Conservation (phyloP, 306 rosid species). For the Prunus mira region DNA sequence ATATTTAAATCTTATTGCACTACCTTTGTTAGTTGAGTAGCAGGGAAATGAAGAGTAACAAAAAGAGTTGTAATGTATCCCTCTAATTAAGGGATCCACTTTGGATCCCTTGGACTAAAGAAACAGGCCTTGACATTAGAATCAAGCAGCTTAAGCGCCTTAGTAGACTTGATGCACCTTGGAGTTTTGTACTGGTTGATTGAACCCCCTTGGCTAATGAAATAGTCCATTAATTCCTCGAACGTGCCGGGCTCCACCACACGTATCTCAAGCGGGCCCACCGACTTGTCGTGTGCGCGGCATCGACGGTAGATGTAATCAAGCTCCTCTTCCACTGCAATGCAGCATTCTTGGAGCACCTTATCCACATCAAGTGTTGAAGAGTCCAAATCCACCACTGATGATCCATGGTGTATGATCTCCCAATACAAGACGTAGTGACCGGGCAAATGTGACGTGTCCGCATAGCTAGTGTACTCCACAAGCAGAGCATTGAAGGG, state of each 20-base stretch:
- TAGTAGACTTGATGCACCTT: slow-evolving; percentile 67
- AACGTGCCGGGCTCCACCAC: slow-evolving; percentile 82
- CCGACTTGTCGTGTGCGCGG: slow-evolving; percentile 55
- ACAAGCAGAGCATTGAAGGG: slow-evolving; percentile 59
- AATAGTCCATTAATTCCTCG: slow-evolving; percentile 75
- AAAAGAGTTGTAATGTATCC: not conserved
- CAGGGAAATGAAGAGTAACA: not conserved
- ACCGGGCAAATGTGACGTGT: slow-evolving; percentile 64
- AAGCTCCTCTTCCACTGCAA: slow-evolving; percentile 69
- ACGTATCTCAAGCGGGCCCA: slow-evolving; percentile 83
- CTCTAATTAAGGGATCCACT: slow-evolving; percentile 42
- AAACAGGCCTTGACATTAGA: slow-evolving; percentile 54
- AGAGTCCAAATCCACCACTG: not conserved
- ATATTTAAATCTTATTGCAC: not conserved
- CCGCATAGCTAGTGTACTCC: slow-evolving; percentile 83
- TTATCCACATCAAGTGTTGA: slow-evolving; percentile 22
- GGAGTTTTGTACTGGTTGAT: slow-evolving; percentile 95
- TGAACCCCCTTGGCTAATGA: slow-evolving; percentile 69
- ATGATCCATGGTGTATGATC: slow-evolving; percentile 34
- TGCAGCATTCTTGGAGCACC: slow-evolving; percentile 75
- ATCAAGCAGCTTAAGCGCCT: slow-evolving; percentile 61
- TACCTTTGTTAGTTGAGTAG: not conserved
- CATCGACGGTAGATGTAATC: slow-evolving; percentile 74
- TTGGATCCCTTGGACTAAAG: slow-evolving; percentile 79
- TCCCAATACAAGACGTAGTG: slow-evolving; percentile 92